A percentile compares a stretch with the other conserved stretches of the same genome.
phyloP scores from a whole-genome alignment of 1,284 basidiomycete genomes.

The Fomitopsis betulina region DNA sequence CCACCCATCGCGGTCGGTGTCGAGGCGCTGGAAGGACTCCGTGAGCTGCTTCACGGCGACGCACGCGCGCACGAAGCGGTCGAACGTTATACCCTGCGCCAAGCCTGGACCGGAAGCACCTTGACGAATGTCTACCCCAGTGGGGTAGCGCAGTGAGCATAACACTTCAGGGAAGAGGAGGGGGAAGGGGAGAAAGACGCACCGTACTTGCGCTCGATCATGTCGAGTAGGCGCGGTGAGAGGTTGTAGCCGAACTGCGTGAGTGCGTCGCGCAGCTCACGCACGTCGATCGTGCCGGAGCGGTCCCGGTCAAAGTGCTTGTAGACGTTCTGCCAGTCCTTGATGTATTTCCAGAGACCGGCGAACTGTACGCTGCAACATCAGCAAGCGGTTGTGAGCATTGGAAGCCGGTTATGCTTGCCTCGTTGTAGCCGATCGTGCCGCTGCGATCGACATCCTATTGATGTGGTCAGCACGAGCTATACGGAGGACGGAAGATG shows the following conservation, averaged over 20 bases:
- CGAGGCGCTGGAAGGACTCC: constrained; percentile 57
- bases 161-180: not conserved
- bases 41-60: constrained; percentile 76
- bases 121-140: constrained; percentile 47
- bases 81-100: constrained; percentile 66
- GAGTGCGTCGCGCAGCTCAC: constrained; percentile 63
- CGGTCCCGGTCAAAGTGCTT: constrained; percentile 73
- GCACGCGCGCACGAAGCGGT: constrained; percentile 79
- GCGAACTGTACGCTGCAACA: constrained; percentile 43
- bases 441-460: constrained; percentile 71
- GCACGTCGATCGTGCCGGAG: constrained; percentile 68
- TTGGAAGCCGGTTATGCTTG: constrained; percentile 18
- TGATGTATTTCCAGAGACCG: constrained; percentile 79
- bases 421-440: constrained; percentile 75
- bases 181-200: constrained; percentile 16
- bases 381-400: not conserved
- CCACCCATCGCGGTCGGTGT: constrained; percentile 69
- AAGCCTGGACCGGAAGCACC: constrained; percentile 33
- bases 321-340: constrained; percentile 82
- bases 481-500: constrained; percentile 4
- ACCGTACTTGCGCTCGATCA: constrained; percentile 70
- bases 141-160: constrained; percentile 17
- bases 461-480: not conserved
- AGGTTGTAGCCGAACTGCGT: constrained; percentile 70
- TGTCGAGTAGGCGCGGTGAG: constrained; percentile 53